These are phyloP conservation scores for Lupinus albus DNA, from an alignment of 306 rosid species.

Conservation along the genomic window DNA sequence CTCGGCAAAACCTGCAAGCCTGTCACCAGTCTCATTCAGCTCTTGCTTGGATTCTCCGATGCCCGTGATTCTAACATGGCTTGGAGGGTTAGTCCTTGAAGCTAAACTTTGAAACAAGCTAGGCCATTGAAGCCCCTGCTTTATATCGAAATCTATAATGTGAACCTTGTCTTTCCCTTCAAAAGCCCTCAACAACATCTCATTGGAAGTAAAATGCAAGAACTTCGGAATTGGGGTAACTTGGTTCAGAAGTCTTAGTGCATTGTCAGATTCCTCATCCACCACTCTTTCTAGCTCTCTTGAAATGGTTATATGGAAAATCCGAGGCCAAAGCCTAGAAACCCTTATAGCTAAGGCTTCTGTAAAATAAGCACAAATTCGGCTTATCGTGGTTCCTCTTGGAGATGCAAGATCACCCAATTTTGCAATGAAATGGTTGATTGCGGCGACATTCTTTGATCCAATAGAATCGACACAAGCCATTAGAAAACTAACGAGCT, in stretches of 20 bases:
- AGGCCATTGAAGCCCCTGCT: conserved; percentile 97
- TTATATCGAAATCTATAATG: conserved; percentile 90
- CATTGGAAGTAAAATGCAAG: conserved; percentile 89
- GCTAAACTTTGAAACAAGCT: conserved; percentile 91
- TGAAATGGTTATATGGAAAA: conserved; percentile 74
- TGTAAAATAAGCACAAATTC: conserved; percentile 74
- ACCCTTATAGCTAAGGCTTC: conserved; percentile 88
- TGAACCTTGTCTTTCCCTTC: conserved; percentile 98
- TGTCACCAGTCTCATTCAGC: conserved; percentile 86
- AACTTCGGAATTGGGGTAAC: conserved; percentile 85
- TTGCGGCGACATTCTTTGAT: conserved; percentile 61
- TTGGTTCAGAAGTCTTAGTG: conserved; percentile 79
- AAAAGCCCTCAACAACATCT: conserved; percentile 81
- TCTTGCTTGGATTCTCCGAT: conserved; percentile 94
- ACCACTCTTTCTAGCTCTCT: conserved; percentile 73
- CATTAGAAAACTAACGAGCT: conserved; percentile 69
- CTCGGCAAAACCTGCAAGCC: conserved; percentile 82
- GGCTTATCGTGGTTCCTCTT: conserved; percentile 61
- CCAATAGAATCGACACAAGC: conserved; percentile 89
- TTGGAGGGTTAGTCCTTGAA: conserved; percentile 77
- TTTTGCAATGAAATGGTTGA: conserved; percentile 70
- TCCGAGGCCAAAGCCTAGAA: conserved; percentile 85
- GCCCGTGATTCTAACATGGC: conserved; percentile 88
- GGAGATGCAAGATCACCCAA: conserved; percentile 90
- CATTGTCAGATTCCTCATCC: conserved; percentile 71